Conservation (phyloP, 495 filamentous ascomycete genomes). For the Coniosporium apollinis region DNA sequence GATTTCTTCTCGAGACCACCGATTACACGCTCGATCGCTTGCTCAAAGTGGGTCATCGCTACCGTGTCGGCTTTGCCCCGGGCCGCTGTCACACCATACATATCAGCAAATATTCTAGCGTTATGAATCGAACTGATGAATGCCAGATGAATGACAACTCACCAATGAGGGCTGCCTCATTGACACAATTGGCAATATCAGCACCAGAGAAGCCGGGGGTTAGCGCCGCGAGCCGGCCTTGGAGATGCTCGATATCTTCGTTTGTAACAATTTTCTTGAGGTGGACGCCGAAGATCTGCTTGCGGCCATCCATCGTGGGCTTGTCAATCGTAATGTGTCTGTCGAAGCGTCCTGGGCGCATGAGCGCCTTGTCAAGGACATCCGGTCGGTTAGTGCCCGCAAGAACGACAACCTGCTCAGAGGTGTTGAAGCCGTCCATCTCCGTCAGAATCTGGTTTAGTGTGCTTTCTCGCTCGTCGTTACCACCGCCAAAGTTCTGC, state of each 20-base stretch:
- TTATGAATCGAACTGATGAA: no score
- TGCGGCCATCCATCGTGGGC: slow-evolving; percentile 89
- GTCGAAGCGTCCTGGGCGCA: slow-evolving; percentile 94
- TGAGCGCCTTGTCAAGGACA: slow-evolving; percentile 83
- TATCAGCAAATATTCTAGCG: no score
- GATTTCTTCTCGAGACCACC: slow-evolving; percentile 94
- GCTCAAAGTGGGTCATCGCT: slow-evolving; percentile 80
- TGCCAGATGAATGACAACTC: slow-evolving; percentile 30
- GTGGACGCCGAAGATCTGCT: slow-evolving; percentile 92
- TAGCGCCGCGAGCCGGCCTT: slow-evolving; percentile 72
- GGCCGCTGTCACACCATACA: no score
- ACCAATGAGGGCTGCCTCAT: slow-evolving; percentile 95
- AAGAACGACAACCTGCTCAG: slow-evolving; percentile 93
- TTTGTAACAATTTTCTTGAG: slow-evolving; percentile 80
- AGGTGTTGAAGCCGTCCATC: slow-evolving; percentile 98
- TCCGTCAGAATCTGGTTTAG: slow-evolving; percentile 97
- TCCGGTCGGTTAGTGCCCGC: slow-evolving; percentile 93
- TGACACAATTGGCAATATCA: slow-evolving; percentile 95
- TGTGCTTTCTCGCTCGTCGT: slow-evolving; percentile 91
- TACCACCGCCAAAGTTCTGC: slow-evolving; percentile 64
- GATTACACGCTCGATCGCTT: slow-evolving; percentile 92
- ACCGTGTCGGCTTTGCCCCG: slow-evolving; percentile 60
- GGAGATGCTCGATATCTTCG: slow-evolving; percentile 73
- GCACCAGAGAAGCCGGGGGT: slow-evolving; percentile 95
- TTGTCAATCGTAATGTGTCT: slow-evolving; percentile 85